Base-by-base conservation (phyloP, 1,139 yeast genomes). In the Scheffersomyces cryptocercus region DNA sequence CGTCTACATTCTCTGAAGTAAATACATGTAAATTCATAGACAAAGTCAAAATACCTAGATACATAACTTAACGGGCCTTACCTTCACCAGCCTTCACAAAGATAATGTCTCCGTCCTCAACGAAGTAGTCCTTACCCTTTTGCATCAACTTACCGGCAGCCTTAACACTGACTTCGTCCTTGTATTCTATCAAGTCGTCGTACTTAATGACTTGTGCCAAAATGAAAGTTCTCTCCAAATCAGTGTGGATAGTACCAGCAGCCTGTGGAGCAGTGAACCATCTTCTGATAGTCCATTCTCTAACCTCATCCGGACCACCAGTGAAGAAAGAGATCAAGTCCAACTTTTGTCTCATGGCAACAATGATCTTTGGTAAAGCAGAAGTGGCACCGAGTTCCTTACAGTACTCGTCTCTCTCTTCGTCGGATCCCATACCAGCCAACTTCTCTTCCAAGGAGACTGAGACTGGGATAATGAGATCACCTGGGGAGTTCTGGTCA, bases 31-130 rank as follows among this genome's bases (percentile, higher is more conserved):
- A 20, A 20, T 20, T 20, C 26, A 20, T 20, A 20, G 26, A 20
- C 26, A 5, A 20, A 20, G 26, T 5, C 26, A 20, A 20, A 20
- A 20, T 20, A 20, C 26, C 26, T 20, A 20, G 26, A 13, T 20
- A 20, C 26, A 20, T 20, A 20, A 29, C 50, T 68, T 73, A 73
- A 65, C 79, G 75, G 47, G 77, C 79, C 79, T 91, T 91, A 74
- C 97, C 97, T 48, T 96, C 96, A 68, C 95, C 97, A 50, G 97
- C 90, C 78, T 95, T 87, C 78, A 91, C 88, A 75, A 85, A 91
- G 58, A 91, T 84, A 59, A 93, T 79, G 67, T 91, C 98, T 67
- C 97, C 79, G 56, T 74, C 79, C 67, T 85, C 91, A 52, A 95
- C 97, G 52, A 82, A 93, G 65, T 95, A 93, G 55, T 91, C 98